Percentiles rank a stretch among this genome's conserved stretches.
Evolutionary conservation across 306 rosid genomes (phyloP).

Genomic region (Rosa lucieae): DNA sequence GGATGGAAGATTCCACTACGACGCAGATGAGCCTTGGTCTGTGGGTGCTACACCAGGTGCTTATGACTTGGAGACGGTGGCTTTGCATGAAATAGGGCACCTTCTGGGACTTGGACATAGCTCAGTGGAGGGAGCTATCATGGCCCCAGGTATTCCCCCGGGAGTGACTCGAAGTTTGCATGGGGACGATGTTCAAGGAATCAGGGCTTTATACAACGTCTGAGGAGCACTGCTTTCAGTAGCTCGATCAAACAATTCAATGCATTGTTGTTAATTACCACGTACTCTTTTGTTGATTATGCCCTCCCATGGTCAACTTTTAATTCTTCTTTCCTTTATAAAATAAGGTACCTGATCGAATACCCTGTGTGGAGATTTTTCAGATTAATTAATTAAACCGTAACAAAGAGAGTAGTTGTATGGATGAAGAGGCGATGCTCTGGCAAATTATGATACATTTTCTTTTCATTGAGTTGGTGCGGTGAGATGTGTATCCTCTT

Average conservation of each 20-base stretch:
- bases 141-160: not conserved
- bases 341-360: not conserved
- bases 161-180: slow-evolving; percentile 21
- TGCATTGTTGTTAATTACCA: not conserved
- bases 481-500: no score
- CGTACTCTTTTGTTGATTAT: no score
- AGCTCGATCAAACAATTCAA: not conserved
- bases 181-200: slow-evolving; percentile 37
- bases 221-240: not conserved
- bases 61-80: slow-evolving; percentile 26
- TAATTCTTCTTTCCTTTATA: no score
- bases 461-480: no score
- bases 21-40: slow-evolving; percentile 30
- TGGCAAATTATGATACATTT: no score
- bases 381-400: no score
- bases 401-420: no score
- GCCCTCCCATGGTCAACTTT: no score
- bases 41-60: not conserved
- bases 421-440: no score
- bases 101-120: slow-evolving; percentile 39
- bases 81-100: slow-evolving; percentile 46
- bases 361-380: not conserved
- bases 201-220: slow-evolving; percentile 23
- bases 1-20: slow-evolving; percentile 38
- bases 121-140: slow-evolving; percentile 20